Evolutionary conservation across 1,139 yeast species (phyloP).

Genomic region (Hansenula lynferdii): DNA sequence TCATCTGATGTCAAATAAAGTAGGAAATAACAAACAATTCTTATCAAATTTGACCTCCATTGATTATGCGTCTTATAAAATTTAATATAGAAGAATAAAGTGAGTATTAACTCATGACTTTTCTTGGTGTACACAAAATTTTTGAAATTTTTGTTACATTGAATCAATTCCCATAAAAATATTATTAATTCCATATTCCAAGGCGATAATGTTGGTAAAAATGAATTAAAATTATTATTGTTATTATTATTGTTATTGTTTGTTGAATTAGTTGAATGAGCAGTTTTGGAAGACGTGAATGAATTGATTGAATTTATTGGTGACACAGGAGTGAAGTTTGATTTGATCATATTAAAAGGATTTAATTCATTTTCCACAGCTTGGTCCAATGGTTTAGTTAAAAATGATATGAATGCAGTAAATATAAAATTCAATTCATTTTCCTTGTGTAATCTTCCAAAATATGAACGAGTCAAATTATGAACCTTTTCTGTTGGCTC

Average conservation of each 20-base stretch:
- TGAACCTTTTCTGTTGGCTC: constrained; percentile 28
- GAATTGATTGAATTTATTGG: constrained; percentile 1
- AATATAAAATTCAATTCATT: constrained; percentile 46
- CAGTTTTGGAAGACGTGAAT: constrained; percentile 9
- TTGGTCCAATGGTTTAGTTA: constrained; percentile 40
- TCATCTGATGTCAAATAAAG: constrained; percentile 56
- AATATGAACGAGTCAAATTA: constrained; percentile 46
- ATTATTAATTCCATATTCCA: constrained; percentile 55
- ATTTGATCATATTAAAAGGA: constrained; percentile 26
- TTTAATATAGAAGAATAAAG: constrained; percentile 52
- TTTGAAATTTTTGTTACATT: constrained; percentile 58
- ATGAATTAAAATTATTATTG: background rate
- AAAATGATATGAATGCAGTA: constrained; percentile 39
- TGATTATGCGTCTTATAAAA: constrained; percentile 39
- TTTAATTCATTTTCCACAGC: constrained; percentile 32
- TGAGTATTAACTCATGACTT: constrained; percentile 49
- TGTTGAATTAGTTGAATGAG: background rate
- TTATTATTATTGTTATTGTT: background rate
- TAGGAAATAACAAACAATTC: constrained; percentile 56
- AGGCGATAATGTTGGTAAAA: constrained; percentile 34
- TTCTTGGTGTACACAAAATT: constrained; percentile 42
- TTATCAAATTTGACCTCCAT: constrained; percentile 42
- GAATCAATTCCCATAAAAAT: constrained; percentile 72
- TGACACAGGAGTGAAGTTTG: constrained; percentile 4
- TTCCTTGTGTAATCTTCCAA: constrained; percentile 51